Evolutionary conservation across 2,329 filamentous ascomycete species (phyloP).

Genomic region (Xylaria sp.): DNA sequence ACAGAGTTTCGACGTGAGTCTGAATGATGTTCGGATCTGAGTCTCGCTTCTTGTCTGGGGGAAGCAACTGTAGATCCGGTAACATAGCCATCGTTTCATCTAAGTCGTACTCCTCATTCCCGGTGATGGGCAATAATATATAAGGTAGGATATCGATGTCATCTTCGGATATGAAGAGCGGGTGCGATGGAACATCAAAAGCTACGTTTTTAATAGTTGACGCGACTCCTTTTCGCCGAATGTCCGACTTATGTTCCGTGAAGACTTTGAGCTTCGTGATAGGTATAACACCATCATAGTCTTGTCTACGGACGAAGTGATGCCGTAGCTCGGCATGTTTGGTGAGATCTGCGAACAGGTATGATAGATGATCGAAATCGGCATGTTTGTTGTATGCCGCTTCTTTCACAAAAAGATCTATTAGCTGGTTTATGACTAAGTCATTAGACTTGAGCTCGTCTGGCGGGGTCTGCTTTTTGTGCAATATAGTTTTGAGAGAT

Average conservation of each 20-base stretch:
- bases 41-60: constrained; percentile 90
- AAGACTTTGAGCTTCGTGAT: constrained; percentile 94
- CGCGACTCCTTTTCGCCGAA: constrained; percentile 93
- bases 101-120: constrained; percentile 86
- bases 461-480: constrained; percentile 74
- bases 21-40: constrained; percentile 78
- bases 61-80: constrained; percentile 87
- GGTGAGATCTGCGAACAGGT: constrained; percentile 92
- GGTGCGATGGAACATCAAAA: constrained; percentile 82
- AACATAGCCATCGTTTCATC: constrained; percentile 90
- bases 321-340: constrained; percentile 80
- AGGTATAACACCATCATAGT: constrained; percentile 86
- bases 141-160: constrained; percentile 88
- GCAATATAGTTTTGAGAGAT: constrained; percentile 74
- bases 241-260: constrained; percentile 85
- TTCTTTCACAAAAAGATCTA: constrained; percentile 97
- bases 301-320: constrained; percentile 78
- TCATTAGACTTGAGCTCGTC: constrained; percentile 77
- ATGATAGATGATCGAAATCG: constrained; percentile 92
- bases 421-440: constrained; percentile 85
- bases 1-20: constrained; percentile 89
- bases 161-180: constrained; percentile 74
- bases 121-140: constrained; percentile 86
- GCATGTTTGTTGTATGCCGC: constrained; percentile 85
- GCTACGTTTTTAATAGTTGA: constrained; percentile 94